Evolutionary conservation across 2,329 filamentous ascomycete genomes (phyloP).

Genomic region (Colletotrichum phormii): DNA sequence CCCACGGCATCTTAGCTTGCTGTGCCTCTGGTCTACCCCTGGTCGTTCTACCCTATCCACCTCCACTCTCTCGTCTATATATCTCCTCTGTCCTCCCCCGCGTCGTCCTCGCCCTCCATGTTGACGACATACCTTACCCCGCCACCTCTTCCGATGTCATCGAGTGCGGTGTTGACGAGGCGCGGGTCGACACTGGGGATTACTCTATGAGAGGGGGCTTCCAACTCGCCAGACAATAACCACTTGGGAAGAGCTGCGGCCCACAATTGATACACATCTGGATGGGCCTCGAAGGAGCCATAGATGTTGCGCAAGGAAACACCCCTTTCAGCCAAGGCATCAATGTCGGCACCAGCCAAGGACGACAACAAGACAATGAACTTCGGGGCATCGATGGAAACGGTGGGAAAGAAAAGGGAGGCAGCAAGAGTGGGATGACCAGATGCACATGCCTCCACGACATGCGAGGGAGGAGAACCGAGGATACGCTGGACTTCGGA

Average conservation of each 20-base stretch:
- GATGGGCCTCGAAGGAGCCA: constrained; percentile 1
- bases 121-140: not conserved
- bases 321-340: not conserved
- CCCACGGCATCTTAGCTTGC: constrained; percentile 2
- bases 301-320: not conserved
- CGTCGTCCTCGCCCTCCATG: not conserved
- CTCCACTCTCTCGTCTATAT: constrained; percentile 15
- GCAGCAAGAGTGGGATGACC: not conserved
- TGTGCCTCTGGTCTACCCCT: not conserved
- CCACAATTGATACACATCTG: not conserved
- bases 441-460: not conserved
- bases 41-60: not conserved
- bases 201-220: not conserved
- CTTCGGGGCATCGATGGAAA: too few relatives aligned
- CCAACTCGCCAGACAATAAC: not conserved
- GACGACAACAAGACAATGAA: not conserved
- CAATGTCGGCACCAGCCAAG: not conserved
- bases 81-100: not conserved
- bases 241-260: not conserved
- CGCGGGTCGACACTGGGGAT: not conserved
- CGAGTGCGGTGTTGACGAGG: not conserved
- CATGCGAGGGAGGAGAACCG: not conserved
- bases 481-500: not conserved
- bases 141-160: not conserved
- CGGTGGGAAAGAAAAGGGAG: not conserved